phyloP scores from a whole-genome alignment of 2,329 filamentous ascomycete species.

The Diatrype stigma region DNA sequence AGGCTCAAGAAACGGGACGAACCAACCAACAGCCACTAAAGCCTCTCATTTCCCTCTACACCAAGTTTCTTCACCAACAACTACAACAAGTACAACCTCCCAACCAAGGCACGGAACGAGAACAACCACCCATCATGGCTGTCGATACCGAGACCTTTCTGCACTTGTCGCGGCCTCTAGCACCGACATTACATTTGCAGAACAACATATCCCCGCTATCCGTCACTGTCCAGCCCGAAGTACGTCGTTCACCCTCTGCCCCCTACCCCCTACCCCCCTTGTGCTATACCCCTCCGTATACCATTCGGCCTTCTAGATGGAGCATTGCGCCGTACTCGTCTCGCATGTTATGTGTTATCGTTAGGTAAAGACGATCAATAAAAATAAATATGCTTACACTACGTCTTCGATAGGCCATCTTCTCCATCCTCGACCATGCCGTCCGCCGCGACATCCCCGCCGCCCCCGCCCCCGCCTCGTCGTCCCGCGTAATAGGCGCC shows the following conservation, averaged over 20 bases:
- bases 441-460: conserved; percentile 72
- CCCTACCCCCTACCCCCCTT: conserved; percentile 1
- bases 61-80: neutral
- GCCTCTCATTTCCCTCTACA: neutral
- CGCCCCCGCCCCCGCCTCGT: conserved; percentile 62
- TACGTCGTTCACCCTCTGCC: conserved; percentile 39
- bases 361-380: too few species aligned
- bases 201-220: conserved; percentile 86
- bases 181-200: conserved; percentile 74
- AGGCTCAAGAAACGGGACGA: conserved; percentile 3
- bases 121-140: conserved; percentile 64
- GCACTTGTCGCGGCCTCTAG: conserved; percentile 88
- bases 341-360: too few species aligned
- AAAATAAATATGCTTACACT: neutral
- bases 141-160: conserved; percentile 79
- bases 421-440: conserved; percentile 89
- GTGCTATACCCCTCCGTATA: too few species aligned
- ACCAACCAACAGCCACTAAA: neutral
- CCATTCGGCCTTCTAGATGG: too few species aligned
- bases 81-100: conserved; percentile 12
- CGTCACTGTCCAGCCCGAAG: conserved; percentile 93
- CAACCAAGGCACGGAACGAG: conserved; percentile 11
- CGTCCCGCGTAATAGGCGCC: conserved; percentile 94
- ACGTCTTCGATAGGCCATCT: conserved; percentile 47
- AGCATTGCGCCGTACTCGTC: too few species aligned